These are phyloP conservation scores for Amorphotheca resinae DNA, from an alignment of 495 filamentous ascomycete genomes.

Conservation along the genomic window DNA sequence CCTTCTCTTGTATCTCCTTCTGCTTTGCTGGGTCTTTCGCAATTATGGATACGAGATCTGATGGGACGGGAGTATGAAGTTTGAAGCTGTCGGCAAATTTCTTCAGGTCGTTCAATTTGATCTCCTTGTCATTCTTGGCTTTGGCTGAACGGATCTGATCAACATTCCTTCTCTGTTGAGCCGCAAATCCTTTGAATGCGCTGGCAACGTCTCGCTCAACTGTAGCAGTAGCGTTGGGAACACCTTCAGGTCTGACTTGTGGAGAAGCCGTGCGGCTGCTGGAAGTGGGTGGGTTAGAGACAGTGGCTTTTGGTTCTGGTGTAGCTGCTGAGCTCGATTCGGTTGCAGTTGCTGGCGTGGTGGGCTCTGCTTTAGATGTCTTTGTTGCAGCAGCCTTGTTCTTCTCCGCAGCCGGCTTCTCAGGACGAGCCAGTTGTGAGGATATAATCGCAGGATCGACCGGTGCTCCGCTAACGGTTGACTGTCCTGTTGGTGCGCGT, in stretches of 20 bases:
- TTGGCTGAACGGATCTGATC: conserved; percentile 66
- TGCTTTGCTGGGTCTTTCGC: conserved; percentile 92
- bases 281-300: conserved; percentile 21
- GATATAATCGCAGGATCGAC: conserved; percentile 76
- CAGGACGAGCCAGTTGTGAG: conserved; percentile 49
- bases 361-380: conserved; percentile 22
- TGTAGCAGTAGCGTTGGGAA: conserved; percentile 56
- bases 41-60: conserved; percentile 85
- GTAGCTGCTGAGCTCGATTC: conserved; percentile 20
- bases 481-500: conserved; percentile 59
- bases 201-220: conserved; percentile 68
- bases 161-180: conserved; percentile 35
- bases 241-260: conserved; percentile 27
- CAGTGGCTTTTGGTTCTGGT: conserved; percentile 24
- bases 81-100: conserved; percentile 93
- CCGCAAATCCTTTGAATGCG: conserved; percentile 71
- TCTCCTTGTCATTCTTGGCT: conserved; percentile 69
- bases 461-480: conserved; percentile 60
- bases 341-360: conserved; percentile 22
- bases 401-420: conserved; percentile 35
- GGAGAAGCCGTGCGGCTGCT: conserved; percentile 28
- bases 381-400: conserved; percentile 18
- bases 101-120: conserved; percentile 87
- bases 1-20: conserved; percentile 79
- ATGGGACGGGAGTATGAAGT: conserved; percentile 77